phyloP scores from a whole-genome alignment of 139 green algal genomes.

The Chlorella sp. region DNA sequence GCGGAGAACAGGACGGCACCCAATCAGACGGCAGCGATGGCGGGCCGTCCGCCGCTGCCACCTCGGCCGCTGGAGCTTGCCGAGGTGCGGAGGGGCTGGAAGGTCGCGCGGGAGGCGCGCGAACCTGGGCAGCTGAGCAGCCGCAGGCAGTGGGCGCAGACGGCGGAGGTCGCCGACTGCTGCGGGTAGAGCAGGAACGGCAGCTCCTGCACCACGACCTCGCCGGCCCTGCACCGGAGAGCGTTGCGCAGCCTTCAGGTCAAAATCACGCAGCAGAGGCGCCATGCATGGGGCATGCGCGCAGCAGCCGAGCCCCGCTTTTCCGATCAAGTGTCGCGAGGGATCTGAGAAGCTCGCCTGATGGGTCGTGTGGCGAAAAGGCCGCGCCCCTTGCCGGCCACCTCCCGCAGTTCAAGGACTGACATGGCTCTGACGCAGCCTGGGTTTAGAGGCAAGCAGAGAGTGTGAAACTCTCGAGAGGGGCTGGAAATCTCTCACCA shows the following conservation, averaged over 20 bases:
- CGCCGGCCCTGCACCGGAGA: too few species aligned
- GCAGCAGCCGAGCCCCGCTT: too few species aligned
- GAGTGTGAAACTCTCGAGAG: too few species aligned
- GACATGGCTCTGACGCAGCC: background rate
- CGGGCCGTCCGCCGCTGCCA: background rate
- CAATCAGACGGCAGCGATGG: background rate
- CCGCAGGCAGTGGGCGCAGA: conserved; percentile 36
- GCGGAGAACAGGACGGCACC: background rate
- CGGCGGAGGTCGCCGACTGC: background rate
- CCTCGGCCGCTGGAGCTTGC: background rate
- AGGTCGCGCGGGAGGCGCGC: too few species aligned
- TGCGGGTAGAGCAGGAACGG: conserved; percentile 40
- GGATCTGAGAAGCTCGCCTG: too few species aligned
- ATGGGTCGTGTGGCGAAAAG: background rate
- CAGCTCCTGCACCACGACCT: conserved; percentile 23
- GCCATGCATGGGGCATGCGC: too few species aligned
- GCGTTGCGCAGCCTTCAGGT: too few species aligned
- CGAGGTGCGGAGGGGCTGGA: too few species aligned
- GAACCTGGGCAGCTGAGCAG: conserved; percentile 20
- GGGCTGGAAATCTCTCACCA: too few species aligned
- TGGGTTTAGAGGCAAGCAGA: too few species aligned
- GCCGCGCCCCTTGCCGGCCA: conserved; percentile 18
- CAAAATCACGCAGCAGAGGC: too few species aligned
- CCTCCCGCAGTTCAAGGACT: background rate
- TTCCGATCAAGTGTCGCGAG: too few species aligned